Evolutionary conservation across 2,329 filamentous ascomycete genomes (phyloP), one percentile per base, ranked within the genome.

Genomic region (Alternaria solani): DNA sequence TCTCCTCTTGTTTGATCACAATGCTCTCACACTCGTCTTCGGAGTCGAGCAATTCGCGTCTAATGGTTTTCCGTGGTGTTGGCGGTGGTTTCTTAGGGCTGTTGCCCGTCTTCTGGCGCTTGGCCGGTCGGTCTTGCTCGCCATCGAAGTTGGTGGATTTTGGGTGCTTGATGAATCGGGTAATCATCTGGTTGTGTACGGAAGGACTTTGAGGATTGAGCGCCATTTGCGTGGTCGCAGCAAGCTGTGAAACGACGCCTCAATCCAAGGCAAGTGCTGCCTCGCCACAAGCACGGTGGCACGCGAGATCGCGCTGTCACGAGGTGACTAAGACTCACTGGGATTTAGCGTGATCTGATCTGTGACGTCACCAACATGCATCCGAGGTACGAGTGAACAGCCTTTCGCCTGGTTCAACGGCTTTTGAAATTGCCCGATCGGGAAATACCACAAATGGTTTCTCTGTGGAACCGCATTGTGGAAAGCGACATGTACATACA

Each of bases 181-280:
- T 80, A 34, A 81, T 77, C 81, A 84, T 84, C 39, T 77, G 77
- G 70, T 83, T 83, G 64, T 83, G 80, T 61, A 81, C 80, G 5
- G 81, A 81, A 39, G 78, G 70, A 55, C 74, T 80, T 68, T 76
- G 77, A 53, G 73, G 66, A 64, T 78, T 76, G 67, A 84, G 69
- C 23, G 66, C 72, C 75, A 78, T 78, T 62, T 16, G 58, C 65
- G 66, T 58, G 14, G 38, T 49, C 39, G 30, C 28, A 59, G 43
- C 26, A 52, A 51, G 48, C 48, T 54, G 59, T 49, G 41, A 52
- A 44, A 30, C 36, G 51, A 48, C 55, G 41, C 58, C 51, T 55
- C 57, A 46, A 65, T 61, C 48, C 18, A 20, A 30, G 32, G 14
- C 26, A 60, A 47, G 41, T 34, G 36, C 20, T 12, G 36, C 26